Percentiles rank a stretch among this genome's conserved stretches.
phyloP scores from a whole-genome alignment of 495 filamentous ascomycete genomes.

The Penicillium bialowiezense region DNA sequence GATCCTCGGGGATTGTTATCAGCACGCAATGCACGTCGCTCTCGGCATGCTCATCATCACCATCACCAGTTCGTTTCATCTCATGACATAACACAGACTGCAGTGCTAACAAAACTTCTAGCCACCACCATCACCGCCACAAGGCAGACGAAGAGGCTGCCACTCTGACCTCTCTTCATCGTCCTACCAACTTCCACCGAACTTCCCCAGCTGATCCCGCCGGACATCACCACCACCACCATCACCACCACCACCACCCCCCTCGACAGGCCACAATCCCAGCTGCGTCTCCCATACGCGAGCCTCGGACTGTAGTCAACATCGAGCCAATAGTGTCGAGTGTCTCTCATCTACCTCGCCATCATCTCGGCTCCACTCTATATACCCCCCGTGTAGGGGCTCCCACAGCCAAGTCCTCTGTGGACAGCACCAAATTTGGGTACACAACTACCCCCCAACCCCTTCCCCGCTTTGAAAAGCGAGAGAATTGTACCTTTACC shows the following conservation, averaged over 20 bases:
- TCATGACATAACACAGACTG: conserved; percentile 1
- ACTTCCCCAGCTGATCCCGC: conserved; percentile 33
- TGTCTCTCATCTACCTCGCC: conserved; percentile 65
- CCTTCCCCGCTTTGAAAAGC: conserved; percentile 73
- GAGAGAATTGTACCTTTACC: conserved; percentile 88
- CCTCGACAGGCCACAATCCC: conserved; percentile 32
- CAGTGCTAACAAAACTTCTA: conserved; percentile 33
- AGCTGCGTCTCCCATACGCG: conserved; percentile 48
- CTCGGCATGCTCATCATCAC: conserved; percentile 54
- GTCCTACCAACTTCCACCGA: conserved; percentile 33
- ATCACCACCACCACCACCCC: conserved; percentile 52
- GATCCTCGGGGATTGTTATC: conserved; percentile 56
- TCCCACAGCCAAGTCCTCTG: conserved; percentile 43
- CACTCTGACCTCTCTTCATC: conserved; percentile 35
- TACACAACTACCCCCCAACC: conserved; percentile 71
- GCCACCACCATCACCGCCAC: conserved; percentile 76
- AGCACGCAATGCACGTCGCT: conserved; percentile 54
- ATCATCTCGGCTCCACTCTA: conserved; percentile 75
- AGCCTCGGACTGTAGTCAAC: conserved; percentile 60
- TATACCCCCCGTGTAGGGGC: conserved; percentile 51
- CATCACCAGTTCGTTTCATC: conserved; percentile 56
- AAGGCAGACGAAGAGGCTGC: conserved; percentile 62
- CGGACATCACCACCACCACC: conserved; percentile 50
- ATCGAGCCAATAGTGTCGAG: conserved; percentile 66
- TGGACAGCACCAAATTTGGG: conserved; percentile 56